Base-by-base conservation (phyloP, 202 grass and related monocot species). In the Eragrostis tef region DNA sequence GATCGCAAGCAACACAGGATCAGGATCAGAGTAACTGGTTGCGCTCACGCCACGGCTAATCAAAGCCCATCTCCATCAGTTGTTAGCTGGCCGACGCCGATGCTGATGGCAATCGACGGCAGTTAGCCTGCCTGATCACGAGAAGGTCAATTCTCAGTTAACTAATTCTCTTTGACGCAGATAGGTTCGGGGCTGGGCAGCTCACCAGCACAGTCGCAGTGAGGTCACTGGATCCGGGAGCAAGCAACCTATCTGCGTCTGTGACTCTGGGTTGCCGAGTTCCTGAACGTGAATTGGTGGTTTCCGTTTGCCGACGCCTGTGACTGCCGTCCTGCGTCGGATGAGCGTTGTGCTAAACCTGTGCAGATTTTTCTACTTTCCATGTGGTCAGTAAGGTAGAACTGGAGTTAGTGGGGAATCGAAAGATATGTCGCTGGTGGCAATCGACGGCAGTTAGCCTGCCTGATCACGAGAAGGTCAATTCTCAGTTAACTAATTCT, bases 41-140 rank as follows among this genome's bases (percentile, higher is more conserved):
- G 60, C 74, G 64, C 41, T 11, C 50, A 79, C 74, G 42, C 68
- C 79, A 83, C 58, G 79, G 73, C 74, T 48, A 83, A 73, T 36
- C 67, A 27, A 66, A 17, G 6, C 41, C 39, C 67, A 67, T 84
- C 60, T 67, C 61, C 36, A 3, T 84, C 79, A 24, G 34, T 54
- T 3, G 46, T 82, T 77, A 54, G 17, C 71, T 77, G 71, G 72
- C 64, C 45, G 74, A 82, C 8, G 78, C 52, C 53, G 80, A 73
- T 16, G 14, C 21, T 67, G 72, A 87, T 25, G 53, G n/a, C 42
- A 49, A 51, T 63, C 12, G 9, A 62, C 27, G n/a, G 52, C 16
- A 79, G 47, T 58, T 74, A 58, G 11, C 58, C 22, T 61, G 54
- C 19, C 77, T 74, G 50, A 74, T 42, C 41, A 8, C 6, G 29